These are phyloP conservation scores for Phaeosphaeria sp. DNA, from an alignment of 2,329 filamentous ascomycete species.

Conservation along the genomic window DNA sequence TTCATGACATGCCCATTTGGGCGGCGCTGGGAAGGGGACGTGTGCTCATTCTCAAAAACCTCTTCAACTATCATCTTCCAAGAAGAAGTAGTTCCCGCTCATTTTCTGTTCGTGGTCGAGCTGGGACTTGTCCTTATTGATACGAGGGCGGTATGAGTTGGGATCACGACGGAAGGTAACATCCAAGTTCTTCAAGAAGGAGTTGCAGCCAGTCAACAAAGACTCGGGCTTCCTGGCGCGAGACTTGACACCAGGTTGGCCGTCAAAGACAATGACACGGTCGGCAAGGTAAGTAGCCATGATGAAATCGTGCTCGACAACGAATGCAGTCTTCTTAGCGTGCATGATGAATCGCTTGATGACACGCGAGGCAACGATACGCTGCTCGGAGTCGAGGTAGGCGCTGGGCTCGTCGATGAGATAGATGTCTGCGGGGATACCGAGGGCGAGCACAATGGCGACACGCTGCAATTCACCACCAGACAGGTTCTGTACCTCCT, in stretches of 20 bases:
- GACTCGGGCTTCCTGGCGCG: slow-evolving; percentile 91
- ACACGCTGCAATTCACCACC: slow-evolving; percentile 99
- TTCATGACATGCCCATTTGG: slow-evolving; percentile 51
- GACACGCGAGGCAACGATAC: slow-evolving; percentile 94
- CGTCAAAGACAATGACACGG: slow-evolving; percentile 98
- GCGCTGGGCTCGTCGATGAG: slow-evolving; percentile 87
- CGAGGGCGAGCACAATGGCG: slow-evolving; percentile 94
- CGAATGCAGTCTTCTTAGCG: slow-evolving; percentile 98
- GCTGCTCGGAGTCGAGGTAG: slow-evolving; percentile 98
- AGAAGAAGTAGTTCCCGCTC: slow-evolving; percentile 95
- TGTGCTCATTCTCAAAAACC: slow-evolving; percentile 61
- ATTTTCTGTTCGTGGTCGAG: slow-evolving; percentile 98
- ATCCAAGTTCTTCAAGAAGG: slow-evolving; percentile 93
- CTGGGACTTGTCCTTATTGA: slow-evolving; percentile 97
- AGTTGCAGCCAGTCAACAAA: slow-evolving; percentile 93
- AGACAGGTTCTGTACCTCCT: slow-evolving; percentile 98
- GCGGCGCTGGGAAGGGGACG: slow-evolving; percentile 41
- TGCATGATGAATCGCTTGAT: slow-evolving; percentile 99
- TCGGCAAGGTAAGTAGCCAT: slow-evolving; percentile 87
- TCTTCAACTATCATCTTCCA: slow-evolving; percentile 84
- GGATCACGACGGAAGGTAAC: slow-evolving; percentile 99
- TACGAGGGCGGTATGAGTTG: slow-evolving; percentile 93
- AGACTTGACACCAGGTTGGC: slow-evolving; percentile 85
- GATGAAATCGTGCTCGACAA: slow-evolving; percentile 99
- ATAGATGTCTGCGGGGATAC: slow-evolving; percentile 96